phyloP scores from a whole-genome alignment of 2,329 filamentous ascomycete species.

The Arthrocladium fulminans region DNA sequence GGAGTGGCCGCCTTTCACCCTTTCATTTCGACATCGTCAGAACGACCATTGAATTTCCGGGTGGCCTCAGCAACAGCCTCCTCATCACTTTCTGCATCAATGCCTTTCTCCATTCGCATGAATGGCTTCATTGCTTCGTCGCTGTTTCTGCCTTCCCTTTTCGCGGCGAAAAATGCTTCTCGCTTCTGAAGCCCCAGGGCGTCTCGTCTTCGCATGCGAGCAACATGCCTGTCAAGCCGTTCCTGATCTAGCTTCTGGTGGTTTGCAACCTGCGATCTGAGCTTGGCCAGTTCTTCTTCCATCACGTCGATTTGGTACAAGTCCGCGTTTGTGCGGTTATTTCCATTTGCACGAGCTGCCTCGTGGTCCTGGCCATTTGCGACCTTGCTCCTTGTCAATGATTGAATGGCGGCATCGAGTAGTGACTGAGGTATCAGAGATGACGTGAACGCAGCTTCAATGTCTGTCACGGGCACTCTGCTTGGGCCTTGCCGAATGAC shows the following conservation, averaged over 20 bases:
- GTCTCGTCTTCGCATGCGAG: constrained; percentile 31
- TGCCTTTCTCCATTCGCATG: constrained; percentile 26
- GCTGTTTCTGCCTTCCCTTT: constrained; percentile 36
- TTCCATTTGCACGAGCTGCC: constrained; percentile 21
- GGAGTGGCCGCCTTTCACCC: background rate
- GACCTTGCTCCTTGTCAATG: constrained; percentile 7
- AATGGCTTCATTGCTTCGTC: constrained; percentile 31
- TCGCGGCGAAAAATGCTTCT: constrained; percentile 37
- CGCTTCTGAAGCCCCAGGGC: constrained; percentile 32
- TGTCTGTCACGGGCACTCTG: constrained; percentile 10
- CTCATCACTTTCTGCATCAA: constrained; percentile 30
- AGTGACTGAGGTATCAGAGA: constrained; percentile 17
- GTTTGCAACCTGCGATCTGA: constrained; percentile 28
- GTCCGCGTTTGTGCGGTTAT: constrained; percentile 20
- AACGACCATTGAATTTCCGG: background rate
- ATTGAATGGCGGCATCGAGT: constrained; percentile 21
- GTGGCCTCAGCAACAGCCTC: background rate
- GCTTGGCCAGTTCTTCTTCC: constrained; percentile 31
- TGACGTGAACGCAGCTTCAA: constrained; percentile 25
- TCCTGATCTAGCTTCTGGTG: constrained; percentile 31
- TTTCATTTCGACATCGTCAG: background rate
- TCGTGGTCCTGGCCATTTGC: constrained; percentile 11
- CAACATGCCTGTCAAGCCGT: constrained; percentile 30
- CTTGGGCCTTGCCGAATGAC: constrained; percentile 7
- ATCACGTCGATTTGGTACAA: constrained; percentile 20